Evolutionary conservation across 2,329 filamentous ascomycete genomes (phyloP), one percentile per base, ranked within the genome.

Genomic region (Ophiocordyceps camponoti-floridani): DNA sequence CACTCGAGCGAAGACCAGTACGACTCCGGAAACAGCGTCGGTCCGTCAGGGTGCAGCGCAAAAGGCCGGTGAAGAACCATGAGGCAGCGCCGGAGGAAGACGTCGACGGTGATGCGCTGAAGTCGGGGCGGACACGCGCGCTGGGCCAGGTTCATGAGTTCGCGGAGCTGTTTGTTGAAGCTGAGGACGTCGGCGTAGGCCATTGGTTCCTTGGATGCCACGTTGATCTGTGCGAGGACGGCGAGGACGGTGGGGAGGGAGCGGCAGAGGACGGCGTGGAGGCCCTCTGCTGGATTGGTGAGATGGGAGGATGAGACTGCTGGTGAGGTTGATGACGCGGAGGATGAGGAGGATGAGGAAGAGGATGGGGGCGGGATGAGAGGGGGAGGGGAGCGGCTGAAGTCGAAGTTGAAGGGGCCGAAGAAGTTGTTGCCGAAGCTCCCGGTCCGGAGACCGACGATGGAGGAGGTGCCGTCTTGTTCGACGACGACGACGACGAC

Each of bases 1-100:
- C 59, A 62, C 50, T 61, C 58, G 16, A 62, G 51, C 8, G 59
- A 62, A 16, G 55, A 57, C 58, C 59, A 62, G 51, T 61, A 61
- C 28, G 58, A 58, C 45, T 61, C 58, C 5, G 59, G 56, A 43
- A 56, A 61, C 50, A 58, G 43, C 43, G 49, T 47, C 1, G 58
- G 59, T 0, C 57, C 58, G 4, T 60, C 56, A 1, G 52, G 48
- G 45, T 60, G 58, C 42, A 62, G 52, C 19, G 58, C 60, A 49
- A 59, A 62, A 1, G 58, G 58, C 8, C 59, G 53, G 43, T 62
- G 58, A 19, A 62, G 49, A 9, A 61, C 56, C 58, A 62, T 62
- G 35, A 62, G 51, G 45, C 56, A 60, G 5, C 59, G 51, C 4
- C 59, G 53, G 33, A 61, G 48, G 37, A 59, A 62, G 38, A 61